Percentiles rank a stretch among this genome's conserved stretches.
phyloP scores from a whole-genome alignment of 345 rosid genomes.

The Hirschfeldia incana region DNA sequence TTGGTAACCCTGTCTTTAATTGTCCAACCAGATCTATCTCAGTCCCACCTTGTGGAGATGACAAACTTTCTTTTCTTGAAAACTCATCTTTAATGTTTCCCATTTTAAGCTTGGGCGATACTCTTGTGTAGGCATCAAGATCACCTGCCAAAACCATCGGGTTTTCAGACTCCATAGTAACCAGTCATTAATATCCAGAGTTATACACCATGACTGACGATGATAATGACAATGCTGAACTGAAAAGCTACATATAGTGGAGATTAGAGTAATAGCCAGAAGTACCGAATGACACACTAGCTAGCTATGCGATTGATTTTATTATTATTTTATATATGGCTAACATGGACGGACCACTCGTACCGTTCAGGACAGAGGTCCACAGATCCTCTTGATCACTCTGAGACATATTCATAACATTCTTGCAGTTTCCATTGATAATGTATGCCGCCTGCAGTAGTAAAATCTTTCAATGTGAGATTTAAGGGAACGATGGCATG shows the following conservation, averaged over 20 bases:
- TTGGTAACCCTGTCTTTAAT: conserved; percentile 68
- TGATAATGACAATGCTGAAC: conserved; percentile 7
- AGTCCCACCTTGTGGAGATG: conserved; percentile 37
- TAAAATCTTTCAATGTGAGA: too few relatives aligned
- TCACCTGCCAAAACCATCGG: conserved; percentile 56
- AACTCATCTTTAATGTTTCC: conserved; percentile 67
- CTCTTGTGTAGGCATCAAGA: conserved; percentile 65
- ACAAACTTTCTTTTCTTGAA: conserved; percentile 36
- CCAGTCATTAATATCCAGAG: neutral
- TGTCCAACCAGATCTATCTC: conserved; percentile 63
- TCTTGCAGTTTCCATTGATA: conserved; percentile 92
- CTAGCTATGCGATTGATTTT: neutral
- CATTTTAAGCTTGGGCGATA: conserved; percentile 84
- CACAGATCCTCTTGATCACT: conserved; percentile 89
- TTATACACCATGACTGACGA: neutral
- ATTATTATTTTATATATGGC: neutral
- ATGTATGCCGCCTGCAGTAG: conserved; percentile 79
- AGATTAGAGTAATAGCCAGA: neutral
- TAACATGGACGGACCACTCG: conserved; percentile 16
- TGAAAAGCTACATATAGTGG: neutral
- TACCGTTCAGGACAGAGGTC: conserved; percentile 81
- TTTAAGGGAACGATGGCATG: too few relatives aligned
- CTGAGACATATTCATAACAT: conserved; percentile 92
- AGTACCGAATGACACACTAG: neutral
- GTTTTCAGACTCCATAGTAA: conserved; percentile 1